Base-by-base conservation (phyloP, 2,329 filamentous ascomycete species). In the Sordariomycetes sp. region DNA sequence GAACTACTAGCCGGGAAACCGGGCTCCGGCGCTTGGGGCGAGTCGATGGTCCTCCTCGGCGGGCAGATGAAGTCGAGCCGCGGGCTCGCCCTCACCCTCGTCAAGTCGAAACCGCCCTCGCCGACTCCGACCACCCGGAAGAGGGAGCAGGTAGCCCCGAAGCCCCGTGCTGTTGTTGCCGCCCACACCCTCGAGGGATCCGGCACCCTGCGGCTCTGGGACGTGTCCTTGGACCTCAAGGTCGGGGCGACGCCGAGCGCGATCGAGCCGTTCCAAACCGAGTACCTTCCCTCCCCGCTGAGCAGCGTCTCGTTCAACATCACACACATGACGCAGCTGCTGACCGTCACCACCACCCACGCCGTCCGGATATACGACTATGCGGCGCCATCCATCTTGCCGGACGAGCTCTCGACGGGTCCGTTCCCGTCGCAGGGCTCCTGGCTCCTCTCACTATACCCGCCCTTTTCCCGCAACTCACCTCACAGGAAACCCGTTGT, bases 351-450 rank as follows among this genome's bases (percentile, higher is more conserved):
- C 32, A 72, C 78, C 0, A 69, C 76, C 2, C 76, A 82, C 15
- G 79, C 78, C 8, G 78, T 81, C 24, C 76, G 82, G 42, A 75
- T 86, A 59, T 86, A 85, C 65, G 81, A 85, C 65, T 85, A 80
- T 62, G 75, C 76, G 1, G 64, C 73, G 6, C 70, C 81, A 2
- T 76, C 80, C 0, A 74, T 80, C 50, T 72, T 76, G 0, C 70
- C 73, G 1, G 79, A 80, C 56, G 75, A 80, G 51, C 70, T 76
- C 10, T 72, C 74, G 15, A 70, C 74, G 59, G 74, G 78, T 20
- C 72, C 75, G 6, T 78, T 78, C 61, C 75, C 81, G 12, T 68
- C 73, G 0, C 81, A 84, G 62, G 82, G 82, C 36, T 84, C 81
- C 1, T 86, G 82, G 82, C 72, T 85, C 1, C 68, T 86, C 12